These are phyloP conservation scores for Chlorella sp. DNA, from an alignment of 139 green algal species.

Conservation along the genomic window DNA sequence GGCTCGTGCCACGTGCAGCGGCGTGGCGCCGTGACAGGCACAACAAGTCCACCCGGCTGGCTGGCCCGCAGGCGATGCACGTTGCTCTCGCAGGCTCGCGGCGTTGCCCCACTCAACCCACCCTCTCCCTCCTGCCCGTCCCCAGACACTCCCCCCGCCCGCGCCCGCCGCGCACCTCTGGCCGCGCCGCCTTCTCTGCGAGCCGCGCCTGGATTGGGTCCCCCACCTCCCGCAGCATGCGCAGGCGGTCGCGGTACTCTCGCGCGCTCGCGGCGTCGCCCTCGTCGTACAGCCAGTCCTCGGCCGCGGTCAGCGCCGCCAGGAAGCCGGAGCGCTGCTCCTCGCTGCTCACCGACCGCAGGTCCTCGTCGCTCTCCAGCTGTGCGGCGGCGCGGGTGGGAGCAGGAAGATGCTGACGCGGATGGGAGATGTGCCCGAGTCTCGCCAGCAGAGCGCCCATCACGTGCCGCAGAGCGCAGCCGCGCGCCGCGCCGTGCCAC, in stretches of 20 bases:
- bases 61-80: too few species aligned
- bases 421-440: too few species aligned
- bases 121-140: slow-evolving; percentile 24
- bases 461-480: too few species aligned
- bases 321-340: slow-evolving; percentile 66
- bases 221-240: slow-evolving; percentile 51
- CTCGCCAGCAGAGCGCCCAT: too few species aligned
- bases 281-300: slow-evolving; percentile 97
- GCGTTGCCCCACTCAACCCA: slow-evolving; percentile 23
- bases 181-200: slow-evolving; percentile 49
- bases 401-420: not conserved
- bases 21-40: too few species aligned
- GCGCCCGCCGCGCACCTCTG: slow-evolving; percentile 33
- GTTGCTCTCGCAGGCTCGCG: too few species aligned
- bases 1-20: too few species aligned
- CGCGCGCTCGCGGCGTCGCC: slow-evolving; percentile 57
- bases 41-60: too few species aligned
- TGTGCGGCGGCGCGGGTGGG: not conserved
- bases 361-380: slow-evolving; percentile 36
- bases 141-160: too few species aligned
- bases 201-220: slow-evolving; percentile 55
- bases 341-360: slow-evolving; percentile 74
- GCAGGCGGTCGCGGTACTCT: slow-evolving; percentile 46
- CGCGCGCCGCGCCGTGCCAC: too few species aligned
- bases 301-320: slow-evolving; percentile 62